Base-by-base conservation (phyloP, 495 filamentous ascomycete genomes). In the Bombardia bombarda region DNA sequence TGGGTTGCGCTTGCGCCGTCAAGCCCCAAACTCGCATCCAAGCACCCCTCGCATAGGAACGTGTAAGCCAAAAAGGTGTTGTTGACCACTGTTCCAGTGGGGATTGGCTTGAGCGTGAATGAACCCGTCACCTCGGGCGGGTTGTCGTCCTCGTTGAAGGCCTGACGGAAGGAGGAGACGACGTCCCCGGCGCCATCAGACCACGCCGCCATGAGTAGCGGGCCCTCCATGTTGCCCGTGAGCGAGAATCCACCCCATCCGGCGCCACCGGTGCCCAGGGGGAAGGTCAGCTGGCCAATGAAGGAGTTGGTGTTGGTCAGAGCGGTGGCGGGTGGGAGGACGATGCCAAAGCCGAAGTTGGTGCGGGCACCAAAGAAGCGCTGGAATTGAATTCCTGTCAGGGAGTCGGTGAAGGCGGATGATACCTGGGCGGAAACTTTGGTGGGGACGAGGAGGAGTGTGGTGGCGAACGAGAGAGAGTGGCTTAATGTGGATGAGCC, bases 231-330 rank as follows among this genome's bases (percentile, higher is more conserved):
- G 21, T 52, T 46, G 17, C 46, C 49, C 3, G 52, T 56, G 0
- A 58, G 46, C 8, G 47, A 51, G 8, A 49, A 38, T 0, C 47
- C 57, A 16, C 54, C 55, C 54, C 55, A 60, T 4, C 57, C 57
- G 1, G 44, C 49, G n/a, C 57, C 57, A n/a, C n/a, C n/a, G 4
- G 26, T 35, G 17, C 4, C 40, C 0, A 52, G 25, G 0, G 52
- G 58, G 36, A 56, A 56, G n/a, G 42, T 45, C 1, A 62, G 42
- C 19, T 55, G 56, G 25, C 51, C 58, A 42, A 62, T 62, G 36
- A 60, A 62, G 24, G 49, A 49, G 2, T 7, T 32, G 6, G 38
- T 34, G 3, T 46, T 45, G 9, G 26, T 40, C 1, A 24, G 12
- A 3, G 38, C 37, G 1, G 51, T 45, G 10, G 32, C 40, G 3